Base-by-base conservation (phyloP, 257 asterid genomes). In the Thymus mandschuricus region DNA sequence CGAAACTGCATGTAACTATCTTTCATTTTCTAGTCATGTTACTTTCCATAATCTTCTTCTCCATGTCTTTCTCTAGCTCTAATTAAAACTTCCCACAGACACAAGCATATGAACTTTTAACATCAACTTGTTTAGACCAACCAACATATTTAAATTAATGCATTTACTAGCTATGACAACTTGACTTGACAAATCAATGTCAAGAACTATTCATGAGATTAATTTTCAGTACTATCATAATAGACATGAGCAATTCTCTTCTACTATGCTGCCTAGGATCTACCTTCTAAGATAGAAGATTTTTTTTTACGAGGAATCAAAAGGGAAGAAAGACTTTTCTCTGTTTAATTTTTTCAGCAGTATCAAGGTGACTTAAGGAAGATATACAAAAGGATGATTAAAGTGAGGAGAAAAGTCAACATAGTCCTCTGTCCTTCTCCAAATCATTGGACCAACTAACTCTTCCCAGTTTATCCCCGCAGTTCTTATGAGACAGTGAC, bases 121-220 rank as follows among this genome's bases (percentile, higher is more conserved):
- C 46, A 52, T 44, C 71, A 62, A 62, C 38, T 51, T 43, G 60
- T 60, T 74, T 52, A 43, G 64, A 67, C 67, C 65, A 58, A 65
- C 54, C 69, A 77, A 59, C 13, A 51, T 29, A 71, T 15, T 41
- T 50, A 52, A 77, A 66, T 38, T 40, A 41, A 12, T 40, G 66
- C 70, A 71, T 58, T 71, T 65, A 77, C 59, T 43, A 34, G 54
- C 60, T 59, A 3, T 10, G 49, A 34, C 77, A 31, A 52, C 78
- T 66, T 71, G 78, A 66, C 34, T 66, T 11, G 55, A 72, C 60
- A 50, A 64, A 65, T 77, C 78, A 68, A 68, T 46, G 52, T 27
- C 60, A 21, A 52, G 10, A 66, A 52, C 48, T 38, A 46, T 57
- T 61, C 21, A 59, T 10, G 13, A 31, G 52, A 58, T 3, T 21